Evolutionary conservation across 345 rosid species (phyloP), one percentile per base, ranked within the genome.

Genomic region (Moringa oleifera): DNA sequence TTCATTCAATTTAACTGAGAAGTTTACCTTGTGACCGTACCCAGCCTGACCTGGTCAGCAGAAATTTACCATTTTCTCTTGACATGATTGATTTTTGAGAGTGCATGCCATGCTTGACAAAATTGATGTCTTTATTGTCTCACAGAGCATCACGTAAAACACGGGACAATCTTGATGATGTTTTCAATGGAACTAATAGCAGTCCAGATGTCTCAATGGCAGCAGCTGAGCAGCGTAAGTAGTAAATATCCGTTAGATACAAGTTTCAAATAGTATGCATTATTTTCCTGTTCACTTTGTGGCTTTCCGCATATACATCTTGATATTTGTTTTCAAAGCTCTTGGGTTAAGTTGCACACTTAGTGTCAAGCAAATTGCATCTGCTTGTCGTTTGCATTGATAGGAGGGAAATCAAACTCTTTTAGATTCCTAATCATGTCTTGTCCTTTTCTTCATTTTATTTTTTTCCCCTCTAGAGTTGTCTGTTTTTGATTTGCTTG

Each of bases 401-500:
- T 17, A 25, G 19, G n/a, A 13, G 55, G 45, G 20, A 59, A 31
- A 28, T 58, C 19, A 17, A 50, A 22, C 51, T 54, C 51, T 21
- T n/a, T 68, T 18, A n/a, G 31, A 25, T 21, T 28, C 56, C 55
- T 10, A 18, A 47, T n/a, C 25, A 17, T 55, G 6, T 53, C 59
- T 41, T n/a, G n/a, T n/a, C n/a, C n/a, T n/a, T n/a, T n/a, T 63
- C 20, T 66, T 22, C 36, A 57, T 31, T 71, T 66, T 33, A 11
- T 33, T 75, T 65, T 64, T n/a, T n/a, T n/a, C n/a, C n/a, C n/a
- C n/a, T n/a, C n/a, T 83, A 88, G 96, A 82, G 69, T 59, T 72
- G 59, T 84, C 88, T 36, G 71, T 91, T 67, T 84, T 86, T 69
- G 96, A 88, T 74, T 72, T 91, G 85, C 80, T 91, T 67, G 81